phyloP scores from a whole-genome alignment of 225 moss, liverwort and hornwort species.

The Lunularia cruciata region DNA sequence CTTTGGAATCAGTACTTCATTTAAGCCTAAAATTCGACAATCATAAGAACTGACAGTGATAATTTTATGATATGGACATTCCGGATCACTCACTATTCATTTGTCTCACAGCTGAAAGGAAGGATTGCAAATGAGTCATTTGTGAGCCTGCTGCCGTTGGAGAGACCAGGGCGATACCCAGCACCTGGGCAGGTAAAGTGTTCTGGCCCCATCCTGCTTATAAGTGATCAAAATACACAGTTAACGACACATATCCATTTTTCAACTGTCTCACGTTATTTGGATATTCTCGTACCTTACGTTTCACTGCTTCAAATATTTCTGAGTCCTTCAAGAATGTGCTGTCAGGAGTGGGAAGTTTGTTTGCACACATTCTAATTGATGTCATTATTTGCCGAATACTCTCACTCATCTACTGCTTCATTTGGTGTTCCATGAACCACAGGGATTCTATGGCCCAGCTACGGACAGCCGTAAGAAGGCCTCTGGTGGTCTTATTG shows the following conservation, averaged over 20 bases:
- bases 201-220: background rate
- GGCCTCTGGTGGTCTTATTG: slow-evolving; percentile 38
- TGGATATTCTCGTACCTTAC: no score
- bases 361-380: no score
- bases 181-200: slow-evolving; percentile 37
- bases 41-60: no score
- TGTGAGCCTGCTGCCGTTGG: slow-evolving; percentile 27
- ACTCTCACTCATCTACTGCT: no score
- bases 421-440: background rate
- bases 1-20: background rate
- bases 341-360: no score
- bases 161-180: slow-evolving; percentile 43
- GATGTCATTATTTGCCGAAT: no score
- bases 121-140: slow-evolving; percentile 40
- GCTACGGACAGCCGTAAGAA: slow-evolving; percentile 19
- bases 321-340: no score
- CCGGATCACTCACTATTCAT: background rate
- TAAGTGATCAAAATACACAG: no score
- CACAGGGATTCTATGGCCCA: slow-evolving; percentile 30
- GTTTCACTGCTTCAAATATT: no score
- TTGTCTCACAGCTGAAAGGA: slow-evolving; percentile 36
- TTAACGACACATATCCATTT: no score
- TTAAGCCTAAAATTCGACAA: background rate
- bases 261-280: no score
- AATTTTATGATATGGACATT: background rate